A percentile compares a stretch with the other conserved stretches of the same genome.
Evolutionary conservation across 495 filamentous ascomycete species (phyloP).

Genomic region (Penicillium coffeae): DNA sequence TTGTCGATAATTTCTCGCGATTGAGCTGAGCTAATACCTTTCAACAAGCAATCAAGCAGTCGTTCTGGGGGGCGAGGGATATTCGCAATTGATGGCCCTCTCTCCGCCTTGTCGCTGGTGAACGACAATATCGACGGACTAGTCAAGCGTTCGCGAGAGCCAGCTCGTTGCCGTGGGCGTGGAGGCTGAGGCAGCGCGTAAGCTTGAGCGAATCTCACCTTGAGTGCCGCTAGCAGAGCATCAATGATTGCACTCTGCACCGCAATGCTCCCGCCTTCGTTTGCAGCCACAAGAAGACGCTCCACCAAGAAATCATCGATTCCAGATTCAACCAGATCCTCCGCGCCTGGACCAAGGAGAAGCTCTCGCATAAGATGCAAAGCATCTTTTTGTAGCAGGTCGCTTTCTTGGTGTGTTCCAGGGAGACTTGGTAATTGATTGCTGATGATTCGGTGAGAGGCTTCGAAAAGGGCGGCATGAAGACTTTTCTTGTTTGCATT

Average conservation of each 20-base stretch:
- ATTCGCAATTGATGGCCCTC: constrained; percentile 20
- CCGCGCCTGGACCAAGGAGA: constrained; percentile 64
- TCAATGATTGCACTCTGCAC: constrained; percentile 75
- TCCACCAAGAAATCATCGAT: constrained; percentile 72
- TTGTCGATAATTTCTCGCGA: constrained; percentile 79
- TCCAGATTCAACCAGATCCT: constrained; percentile 61
- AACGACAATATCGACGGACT: constrained; percentile 48
- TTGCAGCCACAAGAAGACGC: constrained; percentile 60
- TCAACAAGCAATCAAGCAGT: constrained; percentile 76
- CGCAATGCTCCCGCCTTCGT: constrained; percentile 34
- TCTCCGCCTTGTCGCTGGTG: constrained; percentile 46
- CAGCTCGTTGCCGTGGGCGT: constrained; percentile 37
- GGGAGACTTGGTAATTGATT: constrained; percentile 9
- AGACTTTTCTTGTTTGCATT: constrained; percentile 29
- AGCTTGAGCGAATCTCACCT: constrained; percentile 54
- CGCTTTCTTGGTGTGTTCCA: constrained; percentile 25
- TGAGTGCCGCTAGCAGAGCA: constrained; percentile 66
- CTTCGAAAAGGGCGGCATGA: constrained; percentile 38
- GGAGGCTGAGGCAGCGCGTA: constrained; percentile 34
- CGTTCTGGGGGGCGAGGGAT: constrained; percentile 61
- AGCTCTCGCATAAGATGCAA: constrained; percentile 72
- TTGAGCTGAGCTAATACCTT: constrained; percentile 70
- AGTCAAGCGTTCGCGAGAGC: constrained; percentile 42
- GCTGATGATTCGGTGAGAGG: constrained; percentile 31
- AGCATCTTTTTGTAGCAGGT: constrained; percentile 61